Conservation (phyloP, 2,329 filamentous ascomycete species). For the Thielaviopsis ethacetica region DNA sequence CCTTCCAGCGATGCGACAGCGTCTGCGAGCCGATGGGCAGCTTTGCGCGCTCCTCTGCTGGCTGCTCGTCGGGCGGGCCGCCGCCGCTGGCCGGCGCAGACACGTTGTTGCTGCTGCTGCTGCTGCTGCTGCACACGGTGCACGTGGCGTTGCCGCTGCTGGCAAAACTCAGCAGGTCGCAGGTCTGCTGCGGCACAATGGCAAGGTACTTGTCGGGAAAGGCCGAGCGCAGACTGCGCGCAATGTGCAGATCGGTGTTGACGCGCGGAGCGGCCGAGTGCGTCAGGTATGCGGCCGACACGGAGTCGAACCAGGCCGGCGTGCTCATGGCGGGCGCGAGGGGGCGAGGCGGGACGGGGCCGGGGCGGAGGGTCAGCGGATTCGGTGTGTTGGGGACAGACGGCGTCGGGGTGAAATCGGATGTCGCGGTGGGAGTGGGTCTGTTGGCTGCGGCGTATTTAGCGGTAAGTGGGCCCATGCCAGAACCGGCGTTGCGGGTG, state of each 20-base stretch:
- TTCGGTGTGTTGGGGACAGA: too few species aligned
- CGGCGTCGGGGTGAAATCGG: too few species aligned
- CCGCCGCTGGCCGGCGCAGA: not conserved
- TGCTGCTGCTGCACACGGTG: not conserved
- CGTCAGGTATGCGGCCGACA: conserved; percentile 18
- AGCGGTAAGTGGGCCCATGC: too few species aligned
- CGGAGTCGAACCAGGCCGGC: conserved; percentile 12
- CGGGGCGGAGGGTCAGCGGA: too few species aligned
- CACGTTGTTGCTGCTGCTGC: too few species aligned
- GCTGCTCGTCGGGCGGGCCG: not conserved
- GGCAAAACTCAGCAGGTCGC: conserved; percentile 28
- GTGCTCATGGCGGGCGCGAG: not conserved
- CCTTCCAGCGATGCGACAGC: conserved; percentile 22
- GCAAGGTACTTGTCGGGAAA: conserved; percentile 28
- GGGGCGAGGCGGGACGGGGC: not conserved
- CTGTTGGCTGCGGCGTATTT: too few species aligned
- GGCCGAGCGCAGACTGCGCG: conserved; percentile 23
- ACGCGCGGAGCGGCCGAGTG: conserved; percentile 25
- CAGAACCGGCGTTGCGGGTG: too few species aligned
- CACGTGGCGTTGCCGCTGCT: conserved; percentile 21
- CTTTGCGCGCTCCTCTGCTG: not conserved
- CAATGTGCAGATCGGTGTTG: conserved; percentile 28
- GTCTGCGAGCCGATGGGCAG: not conserved
- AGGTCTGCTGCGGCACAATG: conserved; percentile 19
- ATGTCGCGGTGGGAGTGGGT: too few species aligned